Evolutionary conservation across 176 grass and related monocot genomes (phyloP).

Genomic region (Oryza longistaminata): DNA sequence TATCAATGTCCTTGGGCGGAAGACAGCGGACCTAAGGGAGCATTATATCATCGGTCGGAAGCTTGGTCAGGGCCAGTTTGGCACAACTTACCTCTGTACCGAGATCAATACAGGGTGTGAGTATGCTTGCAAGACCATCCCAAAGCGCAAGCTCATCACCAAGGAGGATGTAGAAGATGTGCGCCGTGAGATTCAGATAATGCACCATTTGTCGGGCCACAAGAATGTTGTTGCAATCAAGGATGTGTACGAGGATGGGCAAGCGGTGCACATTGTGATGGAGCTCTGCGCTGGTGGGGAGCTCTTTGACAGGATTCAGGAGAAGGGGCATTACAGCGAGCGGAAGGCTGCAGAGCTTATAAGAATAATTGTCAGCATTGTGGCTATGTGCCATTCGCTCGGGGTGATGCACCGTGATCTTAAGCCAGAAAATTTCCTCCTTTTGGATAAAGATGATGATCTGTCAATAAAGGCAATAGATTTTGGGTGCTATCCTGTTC

Average conservation of each 20-base stretch:
- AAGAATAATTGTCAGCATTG: constrained; percentile 83
- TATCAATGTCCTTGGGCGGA: constrained; percentile 67
- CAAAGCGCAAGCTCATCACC: constrained; percentile 75
- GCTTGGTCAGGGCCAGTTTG: constrained; percentile 93
- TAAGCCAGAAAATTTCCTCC: constrained; percentile 93
- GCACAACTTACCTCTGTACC: constrained; percentile 85
- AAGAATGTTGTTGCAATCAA: constrained; percentile 95
- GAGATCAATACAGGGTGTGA: constrained; percentile 76
- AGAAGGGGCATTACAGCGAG: constrained; percentile 76
- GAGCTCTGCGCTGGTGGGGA: constrained; percentile 87
- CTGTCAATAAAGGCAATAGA: constrained; percentile 93
- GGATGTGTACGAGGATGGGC: constrained; percentile 75
- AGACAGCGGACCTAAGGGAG: constrained; percentile 63
- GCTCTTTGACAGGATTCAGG: constrained; percentile 80
- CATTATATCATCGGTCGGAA: constrained; percentile 71
- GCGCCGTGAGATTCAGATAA: constrained; percentile 90
- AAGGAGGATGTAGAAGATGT: constrained; percentile 86
- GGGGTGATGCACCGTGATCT: constrained; percentile 98
- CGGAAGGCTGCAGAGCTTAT: constrained; percentile 85
- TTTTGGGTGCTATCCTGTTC: constrained; percentile 93
- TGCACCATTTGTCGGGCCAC: constrained; percentile 89
- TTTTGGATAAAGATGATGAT: constrained; percentile 75
- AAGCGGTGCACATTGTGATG: constrained; percentile 87
- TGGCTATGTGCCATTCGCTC: constrained; percentile 85
- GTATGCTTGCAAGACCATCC: constrained; percentile 95